Evolutionary conservation across 805 yeast genomes (phyloP).

Genomic region (Phaffomyces thermotolerans): DNA sequence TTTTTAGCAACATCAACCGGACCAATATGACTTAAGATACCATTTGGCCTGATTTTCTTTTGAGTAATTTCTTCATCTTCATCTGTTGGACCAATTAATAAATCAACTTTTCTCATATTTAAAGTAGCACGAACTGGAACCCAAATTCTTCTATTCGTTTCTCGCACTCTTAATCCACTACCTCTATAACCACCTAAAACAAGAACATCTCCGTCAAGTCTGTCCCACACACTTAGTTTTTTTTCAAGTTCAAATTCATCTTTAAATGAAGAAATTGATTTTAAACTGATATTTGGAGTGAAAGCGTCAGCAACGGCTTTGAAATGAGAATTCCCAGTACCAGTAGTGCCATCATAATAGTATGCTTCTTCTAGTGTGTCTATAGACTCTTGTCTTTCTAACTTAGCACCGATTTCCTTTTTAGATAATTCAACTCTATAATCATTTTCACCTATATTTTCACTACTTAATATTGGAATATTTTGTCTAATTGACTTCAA

Average conservation of each 20-base stretch:
- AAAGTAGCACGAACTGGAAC: slow-evolving; percentile 83
- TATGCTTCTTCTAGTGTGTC: slow-evolving; percentile 58
- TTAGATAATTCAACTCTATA: slow-evolving; percentile 7
- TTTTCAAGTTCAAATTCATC: slow-evolving; percentile 13
- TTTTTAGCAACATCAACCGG: slow-evolving; percentile 74
- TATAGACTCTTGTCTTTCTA: slow-evolving; percentile 48
- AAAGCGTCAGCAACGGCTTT: slow-evolving; percentile 64
- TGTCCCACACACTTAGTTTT: slow-evolving; percentile 42
- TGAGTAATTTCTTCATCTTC: slow-evolving; percentile 59
- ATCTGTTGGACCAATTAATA: slow-evolving; percentile 63
- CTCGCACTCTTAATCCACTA: slow-evolving; percentile 58
- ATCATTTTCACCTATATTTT: slow-evolving; percentile 8
- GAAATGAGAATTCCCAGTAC: slow-evolving; percentile 58
- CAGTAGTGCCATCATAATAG: slow-evolving; percentile 43
- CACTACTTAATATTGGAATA: slow-evolving; percentile 16
- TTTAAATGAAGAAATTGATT: slow-evolving; percentile 9
- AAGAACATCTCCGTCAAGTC: slow-evolving; percentile 70
- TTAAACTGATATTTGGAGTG: slow-evolving; percentile 33
- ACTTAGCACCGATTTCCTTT: slow-evolving; percentile 24
- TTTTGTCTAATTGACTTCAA: slow-evolving; percentile 12
- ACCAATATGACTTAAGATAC: slow-evolving; percentile 74
- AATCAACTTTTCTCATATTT: slow-evolving; percentile 59
- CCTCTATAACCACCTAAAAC: slow-evolving; percentile 89
- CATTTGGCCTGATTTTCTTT: slow-evolving; percentile 57
- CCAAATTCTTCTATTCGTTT: slow-evolving; percentile 69